A percentile compares a stretch with the other conserved stretches of the same genome.
Conservation (phyloP, 2,329 filamentous ascomycete species). For the Scedosporium dehoogii region DNA sequence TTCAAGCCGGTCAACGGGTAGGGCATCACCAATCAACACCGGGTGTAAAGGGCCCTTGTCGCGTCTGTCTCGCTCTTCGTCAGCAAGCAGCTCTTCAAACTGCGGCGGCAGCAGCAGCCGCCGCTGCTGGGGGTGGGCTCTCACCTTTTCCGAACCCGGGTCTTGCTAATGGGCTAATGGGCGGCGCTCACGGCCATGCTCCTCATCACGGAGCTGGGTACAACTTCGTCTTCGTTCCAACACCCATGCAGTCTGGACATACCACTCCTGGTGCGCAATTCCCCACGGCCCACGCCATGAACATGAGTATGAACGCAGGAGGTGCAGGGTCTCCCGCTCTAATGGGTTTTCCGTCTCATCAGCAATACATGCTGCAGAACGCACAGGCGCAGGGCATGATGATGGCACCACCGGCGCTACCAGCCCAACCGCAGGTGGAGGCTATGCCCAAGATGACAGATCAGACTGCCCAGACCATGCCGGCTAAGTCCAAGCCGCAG, state of each 20-base stretch:
- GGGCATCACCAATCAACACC: background rate
- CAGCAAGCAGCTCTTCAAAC: constrained; percentile 1
- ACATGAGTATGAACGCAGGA: background rate
- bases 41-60: background rate
- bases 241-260: background rate
- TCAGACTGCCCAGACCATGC: background rate
- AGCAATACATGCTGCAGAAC: constrained; percentile 1
- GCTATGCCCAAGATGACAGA: background rate
- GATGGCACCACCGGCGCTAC: background rate
- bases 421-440: background rate
- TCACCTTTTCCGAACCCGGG: background rate
- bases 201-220: background rate
- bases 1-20: background rate
- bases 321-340: background rate
- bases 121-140: background rate
- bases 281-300: background rate
- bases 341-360: background rate
- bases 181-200: background rate
- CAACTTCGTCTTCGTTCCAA: constrained; percentile 5
- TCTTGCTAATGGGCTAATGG: background rate
- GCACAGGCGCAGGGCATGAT: background rate
- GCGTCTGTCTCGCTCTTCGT: background rate
- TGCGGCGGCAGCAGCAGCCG: background rate
- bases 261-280: background rate
- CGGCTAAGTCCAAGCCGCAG: background rate